Percentiles rank a stretch among this genome's conserved stretches.
Conservation (phyloP, 2,329 filamentous ascomycete genomes). For the Alternaria gansuensis region DNA sequence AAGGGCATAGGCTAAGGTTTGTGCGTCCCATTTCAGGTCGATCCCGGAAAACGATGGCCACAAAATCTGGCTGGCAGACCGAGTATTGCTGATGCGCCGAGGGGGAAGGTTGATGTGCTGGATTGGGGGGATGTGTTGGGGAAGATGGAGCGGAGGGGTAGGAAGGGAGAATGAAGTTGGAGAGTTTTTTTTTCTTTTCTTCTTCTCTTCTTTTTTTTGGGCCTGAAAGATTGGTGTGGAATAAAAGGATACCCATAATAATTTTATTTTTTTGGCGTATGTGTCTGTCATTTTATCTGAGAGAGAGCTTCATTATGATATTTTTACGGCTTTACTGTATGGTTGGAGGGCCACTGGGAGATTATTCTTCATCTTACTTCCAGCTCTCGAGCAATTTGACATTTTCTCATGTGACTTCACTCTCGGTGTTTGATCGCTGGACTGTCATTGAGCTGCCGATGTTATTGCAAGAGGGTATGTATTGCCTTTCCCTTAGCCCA, state of each 20-base stretch:
- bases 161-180: background rate
- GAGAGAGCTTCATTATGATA: background rate
- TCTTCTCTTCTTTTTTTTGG: background rate
- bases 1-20: conserved; percentile 19
- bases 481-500: background rate
- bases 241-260: background rate
- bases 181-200: too few relatives aligned
- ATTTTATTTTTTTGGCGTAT: background rate
- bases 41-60: conserved; percentile 27
- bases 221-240: background rate
- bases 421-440: background rate
- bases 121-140: conserved; percentile 29
- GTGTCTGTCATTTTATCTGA: background rate
- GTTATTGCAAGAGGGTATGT: conserved; percentile 5
- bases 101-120: conserved; percentile 30
- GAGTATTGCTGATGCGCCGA: conserved; percentile 24
- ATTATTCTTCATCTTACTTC: too few relatives aligned
- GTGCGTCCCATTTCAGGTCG: conserved; percentile 21
- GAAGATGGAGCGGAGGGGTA: background rate
- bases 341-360: background rate
- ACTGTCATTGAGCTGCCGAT: background rate
- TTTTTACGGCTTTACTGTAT: background rate
- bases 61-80: conserved; percentile 26
- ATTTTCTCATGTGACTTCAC: background rate
- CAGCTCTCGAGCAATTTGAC: background rate